Percentiles rank a stretch among this genome's conserved stretches.
phyloP scores from a whole-genome alignment of 148 eudicot species.

The Limonium bicolor region DNA sequence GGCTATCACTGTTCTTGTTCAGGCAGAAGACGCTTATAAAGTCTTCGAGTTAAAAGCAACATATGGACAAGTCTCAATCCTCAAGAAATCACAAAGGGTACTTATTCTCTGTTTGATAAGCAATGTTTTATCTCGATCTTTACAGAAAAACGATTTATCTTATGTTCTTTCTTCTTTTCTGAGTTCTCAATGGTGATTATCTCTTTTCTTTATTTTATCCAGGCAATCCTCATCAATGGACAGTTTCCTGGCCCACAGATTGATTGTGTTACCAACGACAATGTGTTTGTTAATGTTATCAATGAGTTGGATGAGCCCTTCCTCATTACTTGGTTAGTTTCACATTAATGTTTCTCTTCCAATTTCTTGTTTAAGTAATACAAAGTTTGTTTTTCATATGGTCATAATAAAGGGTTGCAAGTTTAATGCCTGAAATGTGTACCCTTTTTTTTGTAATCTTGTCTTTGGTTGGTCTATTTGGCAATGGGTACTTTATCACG shows the following conservation, averaged over 20 bases:
- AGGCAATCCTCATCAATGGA: conserved; percentile 80
- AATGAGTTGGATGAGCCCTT: conserved; percentile 67
- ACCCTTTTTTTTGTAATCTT: not conserved
- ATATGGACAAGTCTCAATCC: conserved; percentile 50
- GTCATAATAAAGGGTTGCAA: too few relatives aligned
- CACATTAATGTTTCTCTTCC: not conserved
- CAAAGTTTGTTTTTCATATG: too few relatives aligned
- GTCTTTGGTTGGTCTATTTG: not conserved
- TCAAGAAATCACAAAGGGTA: conserved; percentile 51
- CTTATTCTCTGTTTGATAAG: not conserved
- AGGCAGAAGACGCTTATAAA: conserved; percentile 61
- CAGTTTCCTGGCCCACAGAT: conserved; percentile 70
- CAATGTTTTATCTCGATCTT: not conserved
- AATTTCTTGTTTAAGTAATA: not conserved
- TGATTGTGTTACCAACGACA: conserved; percentile 56
- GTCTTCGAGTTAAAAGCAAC: conserved; percentile 36
- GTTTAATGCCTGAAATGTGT: too few relatives aligned
- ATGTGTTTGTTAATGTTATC: conserved; percentile 33
- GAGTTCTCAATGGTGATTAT: too few relatives aligned
- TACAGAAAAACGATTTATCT: not conserved
- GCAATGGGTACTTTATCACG: not conserved
- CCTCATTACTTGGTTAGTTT: conserved; percentile 77
- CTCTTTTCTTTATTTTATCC: conserved; percentile 5
- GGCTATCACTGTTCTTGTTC: conserved; percentile 19
- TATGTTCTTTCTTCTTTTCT: not conserved